Percentiles rank a stretch among this genome's conserved stretches.
Evolutionary conservation across 1,284 basidiomycete genomes (phyloP).

Genomic region (Microbotryum scabiosae): DNA sequence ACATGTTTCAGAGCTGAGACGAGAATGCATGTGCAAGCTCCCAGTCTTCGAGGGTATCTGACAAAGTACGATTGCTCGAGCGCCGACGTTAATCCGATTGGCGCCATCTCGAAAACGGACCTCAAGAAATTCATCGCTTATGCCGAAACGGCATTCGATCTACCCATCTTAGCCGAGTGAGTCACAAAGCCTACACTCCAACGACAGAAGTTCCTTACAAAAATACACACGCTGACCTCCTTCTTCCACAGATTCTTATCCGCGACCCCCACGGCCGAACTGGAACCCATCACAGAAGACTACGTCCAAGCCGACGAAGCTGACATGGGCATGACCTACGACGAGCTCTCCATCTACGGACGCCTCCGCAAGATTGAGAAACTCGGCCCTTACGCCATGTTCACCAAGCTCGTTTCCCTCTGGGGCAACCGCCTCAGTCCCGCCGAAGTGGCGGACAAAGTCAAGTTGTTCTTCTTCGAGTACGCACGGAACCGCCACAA

Average conservation of each 20-base stretch:
- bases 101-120: conserved; percentile 95
- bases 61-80: conserved; percentile 85
- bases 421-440: conserved; percentile 75
- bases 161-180: conserved; percentile 73
- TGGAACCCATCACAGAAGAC: conserved; percentile 87
- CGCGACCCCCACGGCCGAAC: conserved; percentile 88
- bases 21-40: background rate
- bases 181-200: conserved; percentile 20
- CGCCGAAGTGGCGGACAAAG: conserved; percentile 82
- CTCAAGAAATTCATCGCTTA: conserved; percentile 91
- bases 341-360: conserved; percentile 89
- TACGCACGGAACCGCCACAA: conserved; percentile 96
- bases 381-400: conserved; percentile 94
- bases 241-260: conserved; percentile 63
- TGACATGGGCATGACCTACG: conserved; percentile 83
- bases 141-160: conserved; percentile 64
- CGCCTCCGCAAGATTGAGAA: conserved; percentile 91
- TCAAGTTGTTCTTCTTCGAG: conserved; percentile 95
- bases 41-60: conserved; percentile 83
- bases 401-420: conserved; percentile 83
- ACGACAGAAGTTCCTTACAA: background rate
- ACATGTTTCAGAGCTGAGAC: background rate
- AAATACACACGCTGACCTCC: too few species aligned
- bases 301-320: conserved; percentile 96
- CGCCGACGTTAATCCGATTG: conserved; percentile 95